Base-by-base conservation (phyloP, 129 eudicot species). In the Heracleum sosnowskyi region DNA sequence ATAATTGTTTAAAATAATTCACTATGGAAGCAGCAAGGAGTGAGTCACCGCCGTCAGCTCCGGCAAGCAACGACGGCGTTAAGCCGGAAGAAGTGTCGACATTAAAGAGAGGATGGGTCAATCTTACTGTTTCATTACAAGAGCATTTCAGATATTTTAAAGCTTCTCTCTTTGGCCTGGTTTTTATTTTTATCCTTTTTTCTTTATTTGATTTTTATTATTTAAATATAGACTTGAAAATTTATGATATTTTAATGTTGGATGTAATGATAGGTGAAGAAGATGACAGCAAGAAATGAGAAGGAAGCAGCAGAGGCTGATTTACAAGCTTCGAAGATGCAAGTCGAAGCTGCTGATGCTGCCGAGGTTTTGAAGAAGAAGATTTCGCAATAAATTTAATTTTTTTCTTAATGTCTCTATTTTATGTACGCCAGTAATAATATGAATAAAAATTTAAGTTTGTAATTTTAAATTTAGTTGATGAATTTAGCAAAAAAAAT, bases 271-370 rank as follows among this genome's bases (percentile, higher is more conserved):
- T 63, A 68, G 41, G 42, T 1, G 35, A 78, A 81, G 81, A 66
- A 81, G 66, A 2, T 78, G 73, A 81, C 60, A 11, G 87, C 87
- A 28, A 85, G 15, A 75, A 85, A 10, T 42, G 87, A 85, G 80
- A 49, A 75, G 69, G 87, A 85, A 74, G 87, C 85, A 8, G 35
- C 80, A 24, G 87, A 85, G 24, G 87, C 87, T 69, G 87, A 81
- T 81, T 15, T 85, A 11, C 64, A 34, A 45, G 44, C 76, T 5
- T 35, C 85, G 4, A 81, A 85, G 77, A 78, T 75, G 85, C 88
- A 85, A 46, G 88, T 85, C 24, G 83, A 78, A 15, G 88, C 88
- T 13, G 83, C 88, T 57, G 84, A 85, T 49, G 77, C 49, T 6
- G 88, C 88, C 22, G 88, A 85, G 79, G 53, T 57, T 26, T 26